phyloP scores from a whole-genome alignment of 2,329 filamentous ascomycete species.

The Cladosporium austrohemisphaericum region DNA sequence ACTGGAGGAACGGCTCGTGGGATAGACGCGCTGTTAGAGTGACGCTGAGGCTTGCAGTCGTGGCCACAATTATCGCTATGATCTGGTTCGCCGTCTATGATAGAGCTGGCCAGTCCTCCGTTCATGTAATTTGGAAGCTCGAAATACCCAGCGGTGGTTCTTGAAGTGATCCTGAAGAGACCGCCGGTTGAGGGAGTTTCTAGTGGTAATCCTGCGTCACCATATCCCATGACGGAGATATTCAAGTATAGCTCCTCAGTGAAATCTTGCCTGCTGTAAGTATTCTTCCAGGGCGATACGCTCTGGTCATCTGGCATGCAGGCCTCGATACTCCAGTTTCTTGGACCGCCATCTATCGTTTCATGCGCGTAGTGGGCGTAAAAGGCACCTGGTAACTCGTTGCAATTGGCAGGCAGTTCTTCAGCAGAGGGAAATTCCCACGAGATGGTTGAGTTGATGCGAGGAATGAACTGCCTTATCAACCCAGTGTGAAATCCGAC shows the following conservation, averaged over 20 bases:
- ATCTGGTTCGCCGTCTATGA: conserved; percentile 4
- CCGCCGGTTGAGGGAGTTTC: not conserved
- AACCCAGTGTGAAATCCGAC: not conserved
- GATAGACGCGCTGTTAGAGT: not conserved
- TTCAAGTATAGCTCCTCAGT: conserved; percentile 31
- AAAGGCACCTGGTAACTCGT: conserved; percentile 20
- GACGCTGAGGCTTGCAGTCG: not conserved
- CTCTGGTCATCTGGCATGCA: conserved; percentile 30
- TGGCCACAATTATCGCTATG: not conserved
- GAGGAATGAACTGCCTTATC: not conserved
- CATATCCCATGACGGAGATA: conserved; percentile 11
- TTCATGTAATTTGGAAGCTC: conserved; percentile 34
- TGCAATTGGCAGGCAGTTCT: conserved; percentile 22
- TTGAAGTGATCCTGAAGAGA: conserved; percentile 25
- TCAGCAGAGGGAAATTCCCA: not conserved
- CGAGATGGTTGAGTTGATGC: not conserved
- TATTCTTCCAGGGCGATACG: conserved; percentile 28
- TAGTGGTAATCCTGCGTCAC: not conserved
- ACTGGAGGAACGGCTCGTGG: not conserved
- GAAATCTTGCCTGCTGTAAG: conserved; percentile 31
- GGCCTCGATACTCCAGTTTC: conserved; percentile 21
- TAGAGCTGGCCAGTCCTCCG: conserved; percentile 19
- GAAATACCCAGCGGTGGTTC: conserved; percentile 34
- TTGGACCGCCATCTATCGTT: not conserved
- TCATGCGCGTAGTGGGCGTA: conserved; percentile 20